Conservation (phyloP, 1,139 yeast genomes). For the Zygosaccharomyces sapae region DNA sequence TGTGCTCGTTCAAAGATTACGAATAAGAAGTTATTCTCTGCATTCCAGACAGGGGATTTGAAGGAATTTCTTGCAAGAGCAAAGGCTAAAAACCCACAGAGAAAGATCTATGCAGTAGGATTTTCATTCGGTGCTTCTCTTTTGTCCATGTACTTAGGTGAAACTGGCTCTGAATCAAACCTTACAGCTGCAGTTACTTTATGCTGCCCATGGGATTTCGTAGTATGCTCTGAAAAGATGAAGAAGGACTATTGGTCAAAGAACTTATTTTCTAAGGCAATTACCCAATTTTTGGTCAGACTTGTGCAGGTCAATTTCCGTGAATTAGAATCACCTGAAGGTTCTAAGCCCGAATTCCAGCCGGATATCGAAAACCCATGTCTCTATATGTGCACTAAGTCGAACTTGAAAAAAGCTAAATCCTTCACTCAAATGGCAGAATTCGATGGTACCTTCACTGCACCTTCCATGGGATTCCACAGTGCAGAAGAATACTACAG, state of each 20-base stretch:
- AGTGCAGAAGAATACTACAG: slow-evolving; percentile 71
- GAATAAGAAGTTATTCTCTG: slow-evolving; percentile 71
- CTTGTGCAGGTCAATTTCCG: slow-evolving; percentile 58
- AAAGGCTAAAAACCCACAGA: slow-evolving; percentile 55
- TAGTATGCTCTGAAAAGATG: slow-evolving; percentile 51
- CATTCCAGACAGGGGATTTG: slow-evolving; percentile 68
- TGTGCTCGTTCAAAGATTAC: slow-evolving; percentile 80
- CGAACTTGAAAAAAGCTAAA: slow-evolving; percentile 39
- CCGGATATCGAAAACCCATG: slow-evolving; percentile 33
- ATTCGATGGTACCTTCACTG: slow-evolving; percentile 71
- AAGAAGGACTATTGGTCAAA: slow-evolving; percentile 55
- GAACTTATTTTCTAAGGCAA: slow-evolving; percentile 58
- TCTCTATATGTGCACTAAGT: slow-evolving; percentile 33
- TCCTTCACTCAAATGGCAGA: slow-evolving; percentile 42
- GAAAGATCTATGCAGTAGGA: slow-evolving; percentile 75
- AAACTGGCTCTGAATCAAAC: slow-evolving; percentile 51
- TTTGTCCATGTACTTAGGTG: slow-evolving; percentile 41
- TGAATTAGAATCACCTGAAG: slow-evolving; percentile 43
- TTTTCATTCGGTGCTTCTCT: slow-evolving; percentile 81
- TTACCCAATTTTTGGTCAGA: slow-evolving; percentile 61
- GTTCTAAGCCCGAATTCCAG: slow-evolving; percentile 35
- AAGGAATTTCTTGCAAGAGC: slow-evolving; percentile 54
- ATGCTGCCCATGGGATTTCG: slow-evolving; percentile 84
- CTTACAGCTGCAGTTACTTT: slow-evolving; percentile 64
- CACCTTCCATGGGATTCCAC: slow-evolving; percentile 67